Evolutionary conservation across 2,329 filamentous ascomycete genomes (phyloP).

Genomic region (Phaeosphaeria sp.): DNA sequence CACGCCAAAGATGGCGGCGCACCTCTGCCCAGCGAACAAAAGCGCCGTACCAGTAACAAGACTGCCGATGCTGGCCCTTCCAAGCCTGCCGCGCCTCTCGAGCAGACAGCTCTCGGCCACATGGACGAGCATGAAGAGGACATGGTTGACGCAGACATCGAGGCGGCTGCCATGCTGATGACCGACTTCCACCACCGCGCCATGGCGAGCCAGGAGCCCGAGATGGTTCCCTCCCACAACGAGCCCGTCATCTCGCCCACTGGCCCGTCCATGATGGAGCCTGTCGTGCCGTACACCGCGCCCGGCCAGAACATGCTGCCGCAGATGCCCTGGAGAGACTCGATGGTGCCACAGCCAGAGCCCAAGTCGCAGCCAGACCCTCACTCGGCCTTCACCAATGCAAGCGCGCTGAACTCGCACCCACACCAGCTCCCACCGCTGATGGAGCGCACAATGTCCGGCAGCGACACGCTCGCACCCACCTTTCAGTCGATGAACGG

Average conservation of each 20-base stretch:
- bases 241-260: conserved; percentile 77
- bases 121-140: conserved; percentile 90
- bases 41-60: conserved; percentile 79
- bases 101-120: conserved; percentile 84
- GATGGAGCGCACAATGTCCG: conserved; percentile 67
- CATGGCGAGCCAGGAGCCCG: conserved; percentile 72
- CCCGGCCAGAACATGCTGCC: conserved; percentile 80
- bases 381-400: conserved; percentile 64
- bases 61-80: conserved; percentile 62
- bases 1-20: conserved; percentile 97
- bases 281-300: conserved; percentile 72
- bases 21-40: conserved; percentile 91
- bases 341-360: conserved; percentile 78
- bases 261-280: conserved; percentile 75
- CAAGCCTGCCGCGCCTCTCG: conserved; percentile 79
- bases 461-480: conserved; percentile 67
- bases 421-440: conserved; percentile 71
- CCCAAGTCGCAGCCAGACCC: conserved; percentile 76
- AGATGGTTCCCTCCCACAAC: conserved; percentile 59
- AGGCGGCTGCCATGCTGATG: conserved; percentile 98
- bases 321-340: conserved; percentile 92
- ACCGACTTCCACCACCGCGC: conserved; percentile 98
- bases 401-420: conserved; percentile 64
- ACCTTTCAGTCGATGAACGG: conserved; percentile 74
- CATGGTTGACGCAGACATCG: conserved; percentile 94